These are phyloP conservation scores for Ustilago trichophora DNA, from an alignment of 1,284 basidiomycete species.

Conservation along the genomic window DNA sequence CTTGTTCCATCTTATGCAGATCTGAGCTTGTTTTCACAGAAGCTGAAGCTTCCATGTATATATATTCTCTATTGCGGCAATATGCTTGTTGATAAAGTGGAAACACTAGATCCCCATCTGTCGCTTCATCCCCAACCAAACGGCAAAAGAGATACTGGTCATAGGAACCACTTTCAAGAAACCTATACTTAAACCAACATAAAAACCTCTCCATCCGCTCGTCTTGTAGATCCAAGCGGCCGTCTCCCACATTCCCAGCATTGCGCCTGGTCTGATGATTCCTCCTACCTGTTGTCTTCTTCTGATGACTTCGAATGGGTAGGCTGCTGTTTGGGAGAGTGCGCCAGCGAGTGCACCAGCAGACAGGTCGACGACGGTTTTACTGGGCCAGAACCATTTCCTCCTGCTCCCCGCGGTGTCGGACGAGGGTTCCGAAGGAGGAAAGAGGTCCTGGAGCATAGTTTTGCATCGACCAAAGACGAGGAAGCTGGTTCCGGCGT, in stretches of 20 bases:
- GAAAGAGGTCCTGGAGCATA: slow-evolving; percentile 52
- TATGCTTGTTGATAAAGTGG: too few species aligned
- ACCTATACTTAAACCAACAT: slow-evolving; percentile 90
- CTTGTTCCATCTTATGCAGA: too few species aligned
- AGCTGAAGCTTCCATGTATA: too few species aligned
- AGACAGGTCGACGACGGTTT: slow-evolving; percentile 71
- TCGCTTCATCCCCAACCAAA: slow-evolving; percentile 65
- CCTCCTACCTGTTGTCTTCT: slow-evolving; percentile 94
- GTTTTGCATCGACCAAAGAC: slow-evolving; percentile 65
- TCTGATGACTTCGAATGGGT: slow-evolving; percentile 94
- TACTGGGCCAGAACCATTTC: slow-evolving; percentile 54
- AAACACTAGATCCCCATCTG: slow-evolving; percentile 63
- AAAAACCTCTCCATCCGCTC: slow-evolving; percentile 87
- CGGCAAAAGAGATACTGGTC: slow-evolving; percentile 71
- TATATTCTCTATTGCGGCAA: too few species aligned
- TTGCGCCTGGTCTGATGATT: slow-evolving; percentile 56
- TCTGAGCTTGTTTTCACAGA: too few species aligned
- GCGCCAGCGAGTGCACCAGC: slow-evolving; percentile 90
- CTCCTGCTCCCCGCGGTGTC: slow-evolving; percentile 16
- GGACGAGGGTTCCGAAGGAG: slow-evolving; percentile 34
- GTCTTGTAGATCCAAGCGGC: slow-evolving; percentile 73
- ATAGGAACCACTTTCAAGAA: slow-evolving; percentile 97
- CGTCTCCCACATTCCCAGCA: slow-evolving; percentile 62
- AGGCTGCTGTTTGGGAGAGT: slow-evolving; percentile 87
- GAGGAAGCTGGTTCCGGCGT: slow-evolving; percentile 94